A percentile compares a stretch with the other conserved stretches of the same genome.
These are phyloP conservation scores for Coix lacrymajobi DNA, from an alignment of 176 grass and related monocot species.

Conservation along the genomic window DNA sequence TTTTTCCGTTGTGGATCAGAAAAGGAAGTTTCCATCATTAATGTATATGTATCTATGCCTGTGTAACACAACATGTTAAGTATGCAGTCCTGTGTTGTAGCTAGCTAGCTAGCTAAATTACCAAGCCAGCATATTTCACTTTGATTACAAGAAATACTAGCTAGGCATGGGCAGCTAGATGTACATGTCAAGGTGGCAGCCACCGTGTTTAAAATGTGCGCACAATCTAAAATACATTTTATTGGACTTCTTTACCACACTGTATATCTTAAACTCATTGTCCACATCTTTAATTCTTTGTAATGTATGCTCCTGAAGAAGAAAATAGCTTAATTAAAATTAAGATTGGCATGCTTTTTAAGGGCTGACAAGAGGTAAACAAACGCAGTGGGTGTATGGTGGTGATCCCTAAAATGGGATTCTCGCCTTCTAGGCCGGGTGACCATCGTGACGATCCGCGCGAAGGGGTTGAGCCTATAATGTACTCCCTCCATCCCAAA, in stretches of 20 bases:
- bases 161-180: background rate
- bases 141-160: background rate
- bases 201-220: background rate
- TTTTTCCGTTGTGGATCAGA: background rate
- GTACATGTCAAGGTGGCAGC: background rate
- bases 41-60: background rate
- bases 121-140: background rate
- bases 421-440: background rate
- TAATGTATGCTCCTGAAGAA: background rate
- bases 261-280: background rate
- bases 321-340: constrained; percentile 1
- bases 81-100: background rate
- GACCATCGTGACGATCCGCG: background rate
- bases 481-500: no score
- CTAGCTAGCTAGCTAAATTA: background rate
- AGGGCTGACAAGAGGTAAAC: background rate
- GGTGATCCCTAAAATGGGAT: background rate
- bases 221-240: background rate
- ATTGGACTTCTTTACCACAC: background rate
- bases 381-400: background rate
- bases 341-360: background rate
- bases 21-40: background rate
- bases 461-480: no score
- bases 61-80: background rate
- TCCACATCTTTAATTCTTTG: background rate